Evolutionary conservation across 306 rosid genomes (phyloP).

Genomic region (Mimosa pudica): DNA sequence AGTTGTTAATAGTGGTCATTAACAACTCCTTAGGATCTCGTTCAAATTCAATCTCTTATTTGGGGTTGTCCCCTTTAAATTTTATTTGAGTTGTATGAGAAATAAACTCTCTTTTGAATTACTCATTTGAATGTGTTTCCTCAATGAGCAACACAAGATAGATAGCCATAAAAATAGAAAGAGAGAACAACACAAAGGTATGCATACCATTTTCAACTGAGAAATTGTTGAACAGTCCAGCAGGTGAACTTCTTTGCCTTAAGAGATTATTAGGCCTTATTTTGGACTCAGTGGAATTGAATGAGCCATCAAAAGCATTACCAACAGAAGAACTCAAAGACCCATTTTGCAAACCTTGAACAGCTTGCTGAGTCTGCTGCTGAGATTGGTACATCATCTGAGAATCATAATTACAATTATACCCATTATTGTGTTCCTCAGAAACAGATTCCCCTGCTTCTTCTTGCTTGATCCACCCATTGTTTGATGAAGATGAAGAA

Average conservation of each 20-base stretch:
- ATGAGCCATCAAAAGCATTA: slow-evolving; percentile 48
- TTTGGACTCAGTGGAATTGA: slow-evolving; percentile 43
- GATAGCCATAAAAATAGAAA: not conserved
- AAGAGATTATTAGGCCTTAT: slow-evolving; percentile 47
- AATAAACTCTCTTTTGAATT: no score
- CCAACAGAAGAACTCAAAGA: slow-evolving; percentile 19
- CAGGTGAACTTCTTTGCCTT: slow-evolving; percentile 75
- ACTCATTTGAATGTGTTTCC: no score
- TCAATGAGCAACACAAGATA: not conserved
- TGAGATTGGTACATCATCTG: slow-evolving; percentile 50
- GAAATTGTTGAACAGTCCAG: slow-evolving; percentile 55
- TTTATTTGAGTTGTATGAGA: no score
- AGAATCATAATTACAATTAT: slow-evolving; percentile 45
- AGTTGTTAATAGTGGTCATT: no score
- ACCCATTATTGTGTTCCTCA: slow-evolving; percentile 29
- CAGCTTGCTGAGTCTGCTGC: slow-evolving; percentile 47
- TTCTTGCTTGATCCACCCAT: slow-evolving; percentile 57
- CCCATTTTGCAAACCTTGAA: slow-evolving; percentile 41
- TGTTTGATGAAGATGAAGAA: slow-evolving; percentile 48
- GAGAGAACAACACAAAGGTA: not conserved
- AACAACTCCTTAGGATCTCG: no score
- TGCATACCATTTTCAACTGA: slow-evolving; percentile 57
- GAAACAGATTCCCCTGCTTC: slow-evolving; percentile 44
- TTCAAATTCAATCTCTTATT: no score
- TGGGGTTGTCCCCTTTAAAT: no score